phyloP scores from a whole-genome alignment of 1,139 yeast genomes.

The Kurtzmaniella quercitrusa region DNA sequence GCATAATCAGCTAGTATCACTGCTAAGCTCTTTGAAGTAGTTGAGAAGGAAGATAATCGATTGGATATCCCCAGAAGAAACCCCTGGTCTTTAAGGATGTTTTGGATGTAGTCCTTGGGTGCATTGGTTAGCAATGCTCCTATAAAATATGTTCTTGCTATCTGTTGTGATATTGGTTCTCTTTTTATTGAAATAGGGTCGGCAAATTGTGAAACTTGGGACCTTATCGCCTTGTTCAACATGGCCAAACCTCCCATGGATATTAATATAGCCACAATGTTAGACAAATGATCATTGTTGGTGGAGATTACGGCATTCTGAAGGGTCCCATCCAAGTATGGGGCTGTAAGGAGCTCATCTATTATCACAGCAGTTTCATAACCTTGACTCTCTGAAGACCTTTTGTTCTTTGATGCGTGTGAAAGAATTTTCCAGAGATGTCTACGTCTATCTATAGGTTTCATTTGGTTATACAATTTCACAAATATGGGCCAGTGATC shows the following conservation, averaged over 20 bases:
- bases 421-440: conserved; percentile 13
- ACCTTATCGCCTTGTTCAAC: conserved; percentile 9
- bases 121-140: conserved; percentile 22
- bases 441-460: conserved; percentile 22
- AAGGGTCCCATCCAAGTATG: conserved; percentile 3
- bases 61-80: conserved; percentile 43
- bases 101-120: conserved; percentile 12
- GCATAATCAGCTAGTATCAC: conserved; percentile 44
- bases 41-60: conserved; percentile 41
- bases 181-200: conserved; percentile 20
- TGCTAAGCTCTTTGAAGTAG: conserved; percentile 38
- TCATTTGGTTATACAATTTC: conserved; percentile 17
- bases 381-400: conserved; percentile 1
- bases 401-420: neutral
- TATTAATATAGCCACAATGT: neutral
- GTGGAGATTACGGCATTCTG: neutral
- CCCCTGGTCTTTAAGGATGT: conserved; percentile 19
- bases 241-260: neutral
- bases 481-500: conserved; percentile 18
- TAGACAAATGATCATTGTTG: neutral
- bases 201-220: conserved; percentile 11
- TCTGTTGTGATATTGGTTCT: conserved; percentile 34
- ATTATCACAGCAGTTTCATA: neutral
- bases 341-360: neutral
- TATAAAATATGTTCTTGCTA: conserved; percentile 30